A percentile compares a stretch with the other conserved stretches of the same genome.
These are phyloP conservation scores for Lonicera japonica DNA, from an alignment of 129 eudicot genomes.

Conservation along the genomic window DNA sequence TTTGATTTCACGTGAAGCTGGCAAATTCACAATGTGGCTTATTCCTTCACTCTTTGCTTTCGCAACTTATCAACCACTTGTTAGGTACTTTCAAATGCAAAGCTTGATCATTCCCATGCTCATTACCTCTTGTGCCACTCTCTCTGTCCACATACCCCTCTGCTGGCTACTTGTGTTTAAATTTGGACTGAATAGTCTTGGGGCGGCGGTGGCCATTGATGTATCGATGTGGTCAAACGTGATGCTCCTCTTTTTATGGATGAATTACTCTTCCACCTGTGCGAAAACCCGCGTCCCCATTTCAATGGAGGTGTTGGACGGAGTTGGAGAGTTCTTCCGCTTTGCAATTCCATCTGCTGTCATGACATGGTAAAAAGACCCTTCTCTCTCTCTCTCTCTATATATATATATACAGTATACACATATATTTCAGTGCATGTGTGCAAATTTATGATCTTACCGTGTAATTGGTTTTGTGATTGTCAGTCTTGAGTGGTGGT, in stretches of 20 bases:
- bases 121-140: slow-evolving; percentile 34
- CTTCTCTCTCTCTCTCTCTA: background rate
- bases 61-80: slow-evolving; percentile 62
- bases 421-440: too few species aligned
- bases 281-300: slow-evolving; percentile 47
- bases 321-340: slow-evolving; percentile 49
- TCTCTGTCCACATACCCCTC: slow-evolving; percentile 47
- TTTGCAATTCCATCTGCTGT: slow-evolving; percentile 67
- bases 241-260: slow-evolving; percentile 35
- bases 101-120: slow-evolving; percentile 61
- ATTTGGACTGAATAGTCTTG: slow-evolving; percentile 41
- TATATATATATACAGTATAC: too few species aligned
- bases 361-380: slow-evolving; percentile 51
- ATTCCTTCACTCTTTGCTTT: slow-evolving; percentile 61
- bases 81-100: slow-evolving; percentile 70
- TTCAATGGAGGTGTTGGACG: slow-evolving; percentile 43
- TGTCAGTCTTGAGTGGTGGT: slow-evolving; percentile 80
- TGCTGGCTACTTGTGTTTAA: slow-evolving; percentile 64
- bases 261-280: slow-evolving; percentile 55
- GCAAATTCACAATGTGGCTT: slow-evolving; percentile 42
- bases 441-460: too few species aligned
- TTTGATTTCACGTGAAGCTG: slow-evolving; percentile 56
- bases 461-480: background rate
- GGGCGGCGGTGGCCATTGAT: slow-evolving; percentile 58
- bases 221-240: slow-evolving; percentile 58